Base-by-base conservation (phyloP, 1,139 yeast genomes). In the Yamadazyma siamensis region DNA sequence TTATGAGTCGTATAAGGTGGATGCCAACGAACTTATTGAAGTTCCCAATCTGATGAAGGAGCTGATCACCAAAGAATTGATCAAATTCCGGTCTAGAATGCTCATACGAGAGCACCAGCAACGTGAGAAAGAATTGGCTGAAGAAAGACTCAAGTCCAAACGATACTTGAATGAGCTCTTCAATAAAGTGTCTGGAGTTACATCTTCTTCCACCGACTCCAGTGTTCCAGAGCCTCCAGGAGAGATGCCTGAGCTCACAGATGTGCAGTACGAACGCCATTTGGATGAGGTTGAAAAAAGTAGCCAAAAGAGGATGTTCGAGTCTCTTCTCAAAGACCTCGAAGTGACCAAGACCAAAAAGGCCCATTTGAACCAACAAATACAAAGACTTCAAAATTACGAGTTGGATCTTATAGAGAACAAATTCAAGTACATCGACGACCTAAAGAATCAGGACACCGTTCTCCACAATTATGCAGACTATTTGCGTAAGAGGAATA, bases 71-170 rank as follows among this genome's bases (percentile, higher is more conserved):
- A 68, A 69, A 36, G 82, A 78, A 39, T 75, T 82, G 33, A 62
- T 78, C 29, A 74, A 71, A 40, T 82, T 82, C 49, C 59, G 91
- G 44, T 65, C 82, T 8, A 71, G 70, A 31, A 84, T 80, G 19
- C 52, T 80, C 32, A 69, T 68, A 21, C 59, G 75, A 20, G 89
- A 82, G 41, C 67, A 69, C 38, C 71, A 70, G 28, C 75, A 75
- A 32, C 63, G 81, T 26, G 70, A 67, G 31, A 63, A 64, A 34
- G 80, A 77, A 42, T 52, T 66, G 9, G 60, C 69, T 25, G 62
- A 58, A 21, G 89, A 80, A 43, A 61, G 77, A 32, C 60, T 56
- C 27, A 68, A 72, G 33, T 69, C 81, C 2, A 73, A 72, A 42
- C 53, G 59, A 25, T 71, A 75, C 29, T 52, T 81, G 37, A 68